Base-by-base conservation (phyloP, 352 stramenopile species). In the Pythium plurisporium region DNA sequence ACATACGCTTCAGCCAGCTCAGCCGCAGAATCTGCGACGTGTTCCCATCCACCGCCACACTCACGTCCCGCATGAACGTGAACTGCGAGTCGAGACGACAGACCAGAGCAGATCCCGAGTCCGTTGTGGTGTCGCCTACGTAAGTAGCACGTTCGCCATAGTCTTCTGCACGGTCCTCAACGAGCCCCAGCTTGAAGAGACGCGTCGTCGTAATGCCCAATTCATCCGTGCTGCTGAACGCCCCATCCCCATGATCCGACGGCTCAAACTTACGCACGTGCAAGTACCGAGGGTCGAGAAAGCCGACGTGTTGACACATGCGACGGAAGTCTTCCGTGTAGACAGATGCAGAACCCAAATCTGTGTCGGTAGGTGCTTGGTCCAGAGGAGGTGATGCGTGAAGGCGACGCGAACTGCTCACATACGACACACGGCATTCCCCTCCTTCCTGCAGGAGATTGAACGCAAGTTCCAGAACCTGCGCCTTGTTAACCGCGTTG, bases 61-160 rank as follows among this genome's bases (percentile, higher is more conserved):
- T 61, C 22, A 76, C 61, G 30, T 59, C 63, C 23, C n/a, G 71
- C 36, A 57, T 30, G 41, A 83, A 86, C 36, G 44, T 47, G 29
- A 73, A 80, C 15, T 74, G 48, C 15, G 67, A 43, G 33, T 83
- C 76, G 23, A 83, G 63, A 17, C 49, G 59, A 30, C 73, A 82
- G 8, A 57, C 42, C 5, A 58, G 38, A 19, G 50, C 26, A 25
- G 60, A 29, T n/a, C 29, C 8, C 15, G 45, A 10, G 19, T 33
- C 8, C 15, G 19, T 20, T 10, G 33, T 36, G 30, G 61, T 37
- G 20, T 22, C 31, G 11, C 72, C 72, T 2, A 66, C 63, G 42
- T 73, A 86, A 51, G 70, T 55, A 9, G 75, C 78, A 2, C 49
- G 62, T 33, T 88, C 70, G 10, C 78, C 78, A 31, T 88, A 88